Evolutionary conservation across 2,329 filamentous ascomycete genomes (phyloP).

Genomic region (Orbilia oligospora): DNA sequence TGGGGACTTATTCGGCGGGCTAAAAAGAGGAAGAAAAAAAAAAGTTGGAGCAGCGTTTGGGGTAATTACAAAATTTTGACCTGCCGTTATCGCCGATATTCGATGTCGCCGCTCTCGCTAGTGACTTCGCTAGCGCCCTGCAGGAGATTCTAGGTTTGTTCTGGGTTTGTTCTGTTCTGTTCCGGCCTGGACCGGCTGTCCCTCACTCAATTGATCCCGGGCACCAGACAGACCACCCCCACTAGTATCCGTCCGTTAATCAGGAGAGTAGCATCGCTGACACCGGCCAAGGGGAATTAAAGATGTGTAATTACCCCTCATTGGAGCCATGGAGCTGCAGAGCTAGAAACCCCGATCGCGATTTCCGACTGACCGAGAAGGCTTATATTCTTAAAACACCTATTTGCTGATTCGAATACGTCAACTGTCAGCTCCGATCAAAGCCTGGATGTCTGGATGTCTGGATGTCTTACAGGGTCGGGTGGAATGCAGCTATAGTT

Average conservation of each 20-base stretch:
- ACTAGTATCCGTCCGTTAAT: slow-evolving; percentile 7
- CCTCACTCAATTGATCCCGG: not conserved
- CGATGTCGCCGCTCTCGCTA: slow-evolving; percentile 51
- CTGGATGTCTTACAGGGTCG: not conserved
- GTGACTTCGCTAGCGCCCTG: slow-evolving; percentile 26
- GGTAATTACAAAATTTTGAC: slow-evolving; percentile 41
- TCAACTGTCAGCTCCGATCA: slow-evolving; percentile 8
- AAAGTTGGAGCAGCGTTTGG: slow-evolving; percentile 15
- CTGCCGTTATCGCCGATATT: slow-evolving; percentile 60
- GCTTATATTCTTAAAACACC: not conserved
- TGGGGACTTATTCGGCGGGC: slow-evolving; percentile 40
- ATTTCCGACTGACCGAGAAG: slow-evolving; percentile 28
- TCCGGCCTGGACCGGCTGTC: slow-evolving; percentile 34
- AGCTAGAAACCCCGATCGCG: slow-evolving; percentile 10
- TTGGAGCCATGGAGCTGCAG: not conserved
- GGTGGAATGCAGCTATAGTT: not conserved
- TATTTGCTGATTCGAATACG: not conserved
- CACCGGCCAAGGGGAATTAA: slow-evolving; percentile 19
- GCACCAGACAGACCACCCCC: too few relatives aligned
- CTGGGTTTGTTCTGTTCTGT: not conserved
- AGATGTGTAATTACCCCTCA: not conserved
- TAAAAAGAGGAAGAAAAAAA: slow-evolving; percentile 20
- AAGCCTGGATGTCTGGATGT: not conserved
- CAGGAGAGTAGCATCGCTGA: not conserved
- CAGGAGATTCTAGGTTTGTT: not conserved